phyloP scores from a whole-genome alignment of 2,329 filamentous ascomycete genomes.

The Fusarium proliferatum region DNA sequence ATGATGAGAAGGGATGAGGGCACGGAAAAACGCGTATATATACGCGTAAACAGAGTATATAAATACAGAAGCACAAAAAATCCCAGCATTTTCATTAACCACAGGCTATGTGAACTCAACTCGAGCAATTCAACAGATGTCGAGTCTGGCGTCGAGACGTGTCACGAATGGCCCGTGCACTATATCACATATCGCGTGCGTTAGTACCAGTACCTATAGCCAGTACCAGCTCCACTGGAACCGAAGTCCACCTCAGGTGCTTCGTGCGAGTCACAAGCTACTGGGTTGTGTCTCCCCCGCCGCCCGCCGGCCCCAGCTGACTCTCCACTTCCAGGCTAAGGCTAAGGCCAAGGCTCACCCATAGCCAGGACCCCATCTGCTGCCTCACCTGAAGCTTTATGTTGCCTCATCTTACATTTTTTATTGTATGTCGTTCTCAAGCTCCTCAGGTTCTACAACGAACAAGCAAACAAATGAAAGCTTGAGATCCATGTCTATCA shows the following conservation, averaged over 20 bases:
- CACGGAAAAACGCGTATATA: neutral
- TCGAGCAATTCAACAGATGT: slow-evolving; percentile 3
- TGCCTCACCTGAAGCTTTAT: slow-evolving; percentile 15
- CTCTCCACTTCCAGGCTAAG: slow-evolving; percentile 16
- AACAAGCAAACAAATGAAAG: slow-evolving; percentile 19
- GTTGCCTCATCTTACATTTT: slow-evolving; percentile 8
- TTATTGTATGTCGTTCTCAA: neutral
- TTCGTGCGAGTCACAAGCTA: slow-evolving; percentile 35
- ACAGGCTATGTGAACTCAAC: neutral
- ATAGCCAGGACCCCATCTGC: slow-evolving; percentile 21
- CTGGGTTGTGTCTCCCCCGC: slow-evolving; percentile 13
- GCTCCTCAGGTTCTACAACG: neutral
- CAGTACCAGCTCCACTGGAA: slow-evolving; percentile 17
- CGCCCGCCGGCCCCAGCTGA: slow-evolving; percentile 37
- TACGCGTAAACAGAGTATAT: neutral
- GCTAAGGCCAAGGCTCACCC: slow-evolving; percentile 1
- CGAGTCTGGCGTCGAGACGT: slow-evolving; percentile 15
- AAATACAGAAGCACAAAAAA: neutral
- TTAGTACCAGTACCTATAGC: neutral
- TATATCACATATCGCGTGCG: slow-evolving; percentile 15
- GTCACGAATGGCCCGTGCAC: slow-evolving; percentile 29
- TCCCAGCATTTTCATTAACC: neutral
- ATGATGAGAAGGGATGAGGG: neutral
- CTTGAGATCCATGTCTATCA: slow-evolving; percentile 10
- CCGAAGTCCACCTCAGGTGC: slow-evolving; percentile 11